Evolutionary conservation across 331 rosid genomes (phyloP).

Genomic region (Cydonia oblonga): DNA sequence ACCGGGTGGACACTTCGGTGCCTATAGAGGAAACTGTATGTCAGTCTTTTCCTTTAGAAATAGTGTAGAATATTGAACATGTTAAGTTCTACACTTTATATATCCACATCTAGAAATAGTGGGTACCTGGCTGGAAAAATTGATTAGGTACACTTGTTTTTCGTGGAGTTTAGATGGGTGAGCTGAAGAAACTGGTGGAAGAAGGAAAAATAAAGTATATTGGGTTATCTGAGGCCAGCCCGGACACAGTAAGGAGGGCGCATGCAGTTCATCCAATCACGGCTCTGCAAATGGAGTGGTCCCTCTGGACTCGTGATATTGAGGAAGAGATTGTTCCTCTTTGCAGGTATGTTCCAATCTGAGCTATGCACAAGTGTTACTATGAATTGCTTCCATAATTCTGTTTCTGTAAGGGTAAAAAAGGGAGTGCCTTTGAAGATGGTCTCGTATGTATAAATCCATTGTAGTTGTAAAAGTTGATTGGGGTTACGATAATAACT

Average conservation of each 20-base stretch:
- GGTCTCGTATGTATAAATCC: background rate
- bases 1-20: background rate
- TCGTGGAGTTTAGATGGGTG: conserved; percentile 36
- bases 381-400: background rate
- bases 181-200: conserved; percentile 52
- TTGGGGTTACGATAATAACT: background rate
- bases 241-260: conserved; percentile 57
- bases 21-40: conserved; percentile 71
- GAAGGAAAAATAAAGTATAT: conserved; percentile 53
- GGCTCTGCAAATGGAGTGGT: conserved; percentile 69
- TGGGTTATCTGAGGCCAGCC: conserved; percentile 59
- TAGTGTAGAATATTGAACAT: no score
- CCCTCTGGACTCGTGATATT: conserved; percentile 70
- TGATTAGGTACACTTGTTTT: background rate
- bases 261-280: conserved; percentile 72
- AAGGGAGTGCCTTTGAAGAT: background rate
- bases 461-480: no score
- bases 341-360: conserved; percentile 33
- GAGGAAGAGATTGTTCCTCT: conserved; percentile 49
- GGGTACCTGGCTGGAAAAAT: background rate
- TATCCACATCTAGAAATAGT: no score
- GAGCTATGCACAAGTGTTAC: background rate
- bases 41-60: background rate
- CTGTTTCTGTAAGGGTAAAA: background rate
- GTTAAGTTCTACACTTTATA: no score